Evolutionary conservation across 2,329 filamentous ascomycete genomes (phyloP).

Genomic region (Cladophialophora psammophila): DNA sequence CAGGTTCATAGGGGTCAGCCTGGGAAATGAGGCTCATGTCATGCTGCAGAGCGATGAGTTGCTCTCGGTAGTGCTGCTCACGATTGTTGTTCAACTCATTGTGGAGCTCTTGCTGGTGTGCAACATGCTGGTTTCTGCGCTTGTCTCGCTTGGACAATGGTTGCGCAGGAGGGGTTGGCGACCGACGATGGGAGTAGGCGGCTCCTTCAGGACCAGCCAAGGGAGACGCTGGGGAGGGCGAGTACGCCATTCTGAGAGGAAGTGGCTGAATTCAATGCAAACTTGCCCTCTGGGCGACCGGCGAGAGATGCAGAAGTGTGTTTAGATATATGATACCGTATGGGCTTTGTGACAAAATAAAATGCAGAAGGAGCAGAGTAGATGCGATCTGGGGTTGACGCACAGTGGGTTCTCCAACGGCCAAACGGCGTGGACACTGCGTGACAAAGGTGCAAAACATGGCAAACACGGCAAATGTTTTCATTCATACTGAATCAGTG

Average conservation of each 20-base stretch:
- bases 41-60: slow-evolving; percentile 88
- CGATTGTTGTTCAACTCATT: slow-evolving; percentile 80
- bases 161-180: slow-evolving; percentile 51
- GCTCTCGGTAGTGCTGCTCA: slow-evolving; percentile 84
- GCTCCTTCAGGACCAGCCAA: slow-evolving; percentile 36
- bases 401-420: not conserved
- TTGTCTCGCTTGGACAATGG: slow-evolving; percentile 85
- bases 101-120: slow-evolving; percentile 77
- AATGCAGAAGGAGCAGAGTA: not conserved
- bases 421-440: not conserved
- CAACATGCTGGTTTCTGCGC: slow-evolving; percentile 80
- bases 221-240: slow-evolving; percentile 48
- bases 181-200: slow-evolving; percentile 34
- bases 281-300: not conserved
- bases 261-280: not conserved
- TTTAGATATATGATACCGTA: not conserved
- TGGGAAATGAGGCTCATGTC: slow-evolving; percentile 86
- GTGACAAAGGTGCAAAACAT: not conserved
- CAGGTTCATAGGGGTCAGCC: slow-evolving; percentile 78
- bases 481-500: not conserved
- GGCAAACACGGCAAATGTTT: not conserved
- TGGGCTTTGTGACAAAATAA: not conserved
- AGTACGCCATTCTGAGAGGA: slow-evolving; percentile 48
- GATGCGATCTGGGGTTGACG: slow-evolving; percentile 7
- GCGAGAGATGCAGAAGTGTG: not conserved